These are phyloP conservation scores for Elsinoe arachidis DNA, from an alignment of 2,329 filamentous ascomycete species.

Conservation along the genomic window DNA sequence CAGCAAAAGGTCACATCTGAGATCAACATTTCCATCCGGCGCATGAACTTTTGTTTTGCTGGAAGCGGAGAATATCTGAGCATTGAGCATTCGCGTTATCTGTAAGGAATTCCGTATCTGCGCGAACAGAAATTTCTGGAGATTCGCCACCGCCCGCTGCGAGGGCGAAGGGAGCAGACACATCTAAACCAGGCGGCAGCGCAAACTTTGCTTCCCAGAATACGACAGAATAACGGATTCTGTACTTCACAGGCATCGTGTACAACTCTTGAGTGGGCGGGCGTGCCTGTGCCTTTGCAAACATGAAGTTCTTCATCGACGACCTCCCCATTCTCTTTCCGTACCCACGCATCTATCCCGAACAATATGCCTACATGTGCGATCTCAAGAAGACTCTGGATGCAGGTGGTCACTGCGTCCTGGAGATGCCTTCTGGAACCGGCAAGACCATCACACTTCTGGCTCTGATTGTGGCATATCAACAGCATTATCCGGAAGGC, in stretches of 20 bases:
- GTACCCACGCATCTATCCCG: conserved; percentile 65
- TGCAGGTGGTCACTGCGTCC: conserved; percentile 84
- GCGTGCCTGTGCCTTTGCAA: conserved; percentile 21
- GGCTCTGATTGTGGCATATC: conserved; percentile 92
- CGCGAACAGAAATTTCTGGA: neutral
- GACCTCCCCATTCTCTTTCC: conserved; percentile 63
- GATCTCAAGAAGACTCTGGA: conserved; percentile 84
- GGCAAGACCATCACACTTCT: conserved; percentile 94
- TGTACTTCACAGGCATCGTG: too few species aligned
- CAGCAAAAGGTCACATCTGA: neutral
- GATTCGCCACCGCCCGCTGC: neutral
- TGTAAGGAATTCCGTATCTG: too few species aligned
- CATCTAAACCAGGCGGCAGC: neutral
- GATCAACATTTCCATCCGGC: neutral
- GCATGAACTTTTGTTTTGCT: neutral
- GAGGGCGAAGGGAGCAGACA: neutral
- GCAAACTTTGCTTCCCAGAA: neutral
- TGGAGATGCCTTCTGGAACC: conserved; percentile 98
- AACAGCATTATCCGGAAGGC: conserved; percentile 85
- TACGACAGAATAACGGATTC: too few species aligned
- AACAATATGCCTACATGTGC: conserved; percentile 74
- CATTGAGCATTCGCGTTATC: too few species aligned
- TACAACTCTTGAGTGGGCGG: neutral
- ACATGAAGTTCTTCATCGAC: conserved; percentile 74
- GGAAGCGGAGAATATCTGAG: too few species aligned